Base-by-base conservation (phyloP, 192 early-diverging fungal genomes). In the Phlyctochytrium bullatum region DNA sequence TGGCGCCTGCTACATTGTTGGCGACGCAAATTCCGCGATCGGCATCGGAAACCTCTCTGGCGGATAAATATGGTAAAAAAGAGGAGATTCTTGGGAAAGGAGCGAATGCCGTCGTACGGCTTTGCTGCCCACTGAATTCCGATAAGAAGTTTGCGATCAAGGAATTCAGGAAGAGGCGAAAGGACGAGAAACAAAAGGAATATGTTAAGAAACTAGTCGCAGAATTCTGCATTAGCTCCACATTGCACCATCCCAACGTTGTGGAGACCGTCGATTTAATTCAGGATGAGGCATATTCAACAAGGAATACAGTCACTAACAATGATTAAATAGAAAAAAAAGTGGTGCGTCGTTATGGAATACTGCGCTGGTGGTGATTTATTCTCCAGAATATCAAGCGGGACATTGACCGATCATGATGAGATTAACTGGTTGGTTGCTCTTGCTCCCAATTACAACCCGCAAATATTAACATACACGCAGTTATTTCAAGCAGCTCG, bases 221-320 rank as follows among this genome's bases (percentile, higher is more conserved):
- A 66, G 96, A 98, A 78, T 98, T 95, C 73, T 96, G 94, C 78
- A 97, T 98, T 63, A 89, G 88, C 52, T 96, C 94, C 2, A 89
- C 90, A 31, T 80, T 97, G 59, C 82, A 93, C 52, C 94, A 97
- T 79, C 80, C 85, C 68, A 93, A 98, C 75, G 78, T 98, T 33
- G 93, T 98, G 25, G 84, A 87, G 68, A 97, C 94, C 3, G 86
- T 97, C 24, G 96, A 98, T 76, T 80, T 98, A 63, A 93, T 98
- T 33, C 91, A 94, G 74, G 96, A 98, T 67, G 88, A 93, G n/a
- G n/a, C n/a, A n/a, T n/a, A n/a, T 64, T 56, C 60, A 59, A 2
- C 10, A 20, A 47, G 40, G 20, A 47, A 14, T 47, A 47, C 20
- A 20, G 10, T 47, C 6, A 47, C 40, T 20, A n/a, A n/a, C n/a